Percentiles rank a stretch among this genome's conserved stretches.
phyloP scores from a whole-genome alignment of 2,329 filamentous ascomycete genomes.

The Curvularia eragrostidis region DNA sequence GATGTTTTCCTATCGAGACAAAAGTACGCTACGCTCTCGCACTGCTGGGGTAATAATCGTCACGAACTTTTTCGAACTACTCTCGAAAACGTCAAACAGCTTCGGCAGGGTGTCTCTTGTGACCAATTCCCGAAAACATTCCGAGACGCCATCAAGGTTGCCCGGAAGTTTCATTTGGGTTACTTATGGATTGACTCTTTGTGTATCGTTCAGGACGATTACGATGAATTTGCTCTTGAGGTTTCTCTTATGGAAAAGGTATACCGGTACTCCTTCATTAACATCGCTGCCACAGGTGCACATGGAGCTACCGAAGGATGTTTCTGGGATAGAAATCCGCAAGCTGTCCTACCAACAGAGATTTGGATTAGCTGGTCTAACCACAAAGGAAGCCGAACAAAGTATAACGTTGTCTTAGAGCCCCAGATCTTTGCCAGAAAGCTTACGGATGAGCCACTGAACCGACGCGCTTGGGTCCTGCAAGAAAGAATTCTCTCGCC shows the following conservation, averaged over 20 bases:
- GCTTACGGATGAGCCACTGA: conserved; percentile 7
- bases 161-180: neutral
- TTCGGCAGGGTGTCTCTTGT: neutral
- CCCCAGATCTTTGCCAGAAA: neutral
- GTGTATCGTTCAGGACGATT: conserved; percentile 2
- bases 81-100: rapidly evolving
- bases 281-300: conserved; percentile 8
- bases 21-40: conserved; percentile 4
- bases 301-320: neutral
- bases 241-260: conserved; percentile 1
- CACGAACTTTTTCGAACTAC: neutral
- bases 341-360: neutral
- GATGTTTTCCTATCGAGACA: neutral
- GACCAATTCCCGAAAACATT: neutral
- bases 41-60: neutral
- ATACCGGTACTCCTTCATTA: conserved; percentile 4
- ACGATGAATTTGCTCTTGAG: neutral
- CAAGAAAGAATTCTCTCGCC: conserved; percentile 28
- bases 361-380: neutral
- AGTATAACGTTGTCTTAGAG: neutral
- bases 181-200: conserved; percentile 11
- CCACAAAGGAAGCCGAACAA: neutral
- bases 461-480: conserved; percentile 11
- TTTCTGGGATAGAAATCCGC: conserved; percentile 2
- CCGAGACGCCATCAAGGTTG: neutral